Evolutionary conservation across 2,329 filamentous ascomycete genomes (phyloP).

Genomic region (Zymoseptoria crescenta): DNA sequence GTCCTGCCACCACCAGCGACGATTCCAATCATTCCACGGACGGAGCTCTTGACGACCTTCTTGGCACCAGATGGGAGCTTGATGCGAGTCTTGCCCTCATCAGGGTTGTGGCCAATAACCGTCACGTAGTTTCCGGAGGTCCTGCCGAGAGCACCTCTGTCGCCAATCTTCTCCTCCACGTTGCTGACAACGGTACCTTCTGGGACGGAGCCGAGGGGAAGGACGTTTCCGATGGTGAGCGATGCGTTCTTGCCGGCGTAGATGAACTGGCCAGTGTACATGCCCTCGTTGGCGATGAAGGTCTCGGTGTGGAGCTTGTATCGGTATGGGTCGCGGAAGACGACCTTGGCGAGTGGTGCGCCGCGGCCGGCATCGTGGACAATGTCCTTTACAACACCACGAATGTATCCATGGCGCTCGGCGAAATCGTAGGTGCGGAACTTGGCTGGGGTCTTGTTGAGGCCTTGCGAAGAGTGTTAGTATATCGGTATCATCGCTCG

Average conservation of each 20-base stretch:
- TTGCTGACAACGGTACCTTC: slow-evolving; percentile 99
- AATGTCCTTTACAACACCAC: slow-evolving; percentile 97
- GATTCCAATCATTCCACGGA: slow-evolving; percentile 98
- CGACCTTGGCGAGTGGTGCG: slow-evolving; percentile 92
- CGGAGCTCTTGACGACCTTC: slow-evolving; percentile 90
- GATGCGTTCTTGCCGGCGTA: slow-evolving; percentile 99
- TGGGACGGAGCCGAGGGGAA: slow-evolving; percentile 86
- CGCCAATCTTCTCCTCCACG: slow-evolving; percentile 97
- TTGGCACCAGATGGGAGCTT: slow-evolving; percentile 99
- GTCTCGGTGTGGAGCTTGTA: slow-evolving; percentile 98
- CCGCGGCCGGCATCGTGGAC: slow-evolving; percentile 98
- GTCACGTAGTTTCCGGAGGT: slow-evolving; percentile 99
- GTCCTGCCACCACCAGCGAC: slow-evolving; percentile 98
- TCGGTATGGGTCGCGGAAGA: slow-evolving; percentile 96
- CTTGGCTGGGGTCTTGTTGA: slow-evolving; percentile 91
- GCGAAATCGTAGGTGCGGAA: slow-evolving; percentile 93
- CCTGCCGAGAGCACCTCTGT: slow-evolving; percentile 91
- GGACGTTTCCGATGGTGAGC: slow-evolving; percentile 94
- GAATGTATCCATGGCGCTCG: slow-evolving; percentile 78
- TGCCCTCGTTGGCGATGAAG: slow-evolving; percentile 99
- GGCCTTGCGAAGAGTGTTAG: slow-evolving; percentile 55
- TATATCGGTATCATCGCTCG: slow-evolving; percentile 19
- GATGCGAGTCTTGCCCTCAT: slow-evolving; percentile 99
- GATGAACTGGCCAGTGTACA: slow-evolving; percentile 99
- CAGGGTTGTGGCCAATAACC: slow-evolving; percentile 93